A percentile compares a stretch with the other conserved stretches of the same genome.
phyloP scores from a whole-genome alignment of 371 early-diverging fungal species.

The Capillidium rhysosporum region DNA sequence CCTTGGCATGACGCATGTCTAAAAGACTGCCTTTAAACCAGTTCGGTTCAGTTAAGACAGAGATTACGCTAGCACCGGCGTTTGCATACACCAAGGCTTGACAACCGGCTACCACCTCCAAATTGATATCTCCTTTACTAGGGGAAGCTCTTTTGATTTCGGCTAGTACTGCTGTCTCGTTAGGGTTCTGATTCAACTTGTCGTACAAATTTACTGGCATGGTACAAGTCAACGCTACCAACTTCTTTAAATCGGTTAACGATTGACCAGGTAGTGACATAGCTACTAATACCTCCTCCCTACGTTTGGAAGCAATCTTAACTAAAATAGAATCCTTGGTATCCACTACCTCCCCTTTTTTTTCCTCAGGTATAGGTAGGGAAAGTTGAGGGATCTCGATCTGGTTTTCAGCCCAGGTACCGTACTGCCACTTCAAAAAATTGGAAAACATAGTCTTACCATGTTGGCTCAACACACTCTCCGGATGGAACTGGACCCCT shows the following conservation, averaged over 20 bases:
- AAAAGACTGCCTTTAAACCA: conserved; percentile 91
- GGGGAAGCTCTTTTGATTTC: conserved; percentile 97
- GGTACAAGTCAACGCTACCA: conserved; percentile 46
- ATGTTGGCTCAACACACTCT: conserved; percentile 79
- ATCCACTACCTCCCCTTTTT: not conserved
- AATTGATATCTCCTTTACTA: conserved; percentile 79
- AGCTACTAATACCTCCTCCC: conserved; percentile 50
- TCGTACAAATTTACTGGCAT: conserved; percentile 55
- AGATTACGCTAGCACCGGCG: conserved; percentile 81
- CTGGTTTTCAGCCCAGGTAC: conserved; percentile 60
- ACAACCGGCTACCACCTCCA: conserved; percentile 57
- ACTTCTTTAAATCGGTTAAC: conserved; percentile 35
- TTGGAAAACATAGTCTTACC: conserved; percentile 69
- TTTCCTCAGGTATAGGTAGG: not conserved
- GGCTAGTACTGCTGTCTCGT: conserved; percentile 57
- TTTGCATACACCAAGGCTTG: conserved; percentile 68
- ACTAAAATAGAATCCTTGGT: conserved; percentile 18
- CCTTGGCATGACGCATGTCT: conserved; percentile 71
- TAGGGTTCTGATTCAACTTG: conserved; percentile 33
- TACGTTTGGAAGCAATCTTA: conserved; percentile 56
- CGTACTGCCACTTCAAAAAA: conserved; percentile 69
- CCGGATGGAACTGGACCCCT: conserved; percentile 95
- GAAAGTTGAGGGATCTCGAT: not conserved
- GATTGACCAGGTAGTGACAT: conserved; percentile 53
- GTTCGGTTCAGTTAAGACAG: conserved; percentile 89